phyloP scores from a whole-genome alignment of 805 yeast species.

The Wickerhamiella occidentalis region DNA sequence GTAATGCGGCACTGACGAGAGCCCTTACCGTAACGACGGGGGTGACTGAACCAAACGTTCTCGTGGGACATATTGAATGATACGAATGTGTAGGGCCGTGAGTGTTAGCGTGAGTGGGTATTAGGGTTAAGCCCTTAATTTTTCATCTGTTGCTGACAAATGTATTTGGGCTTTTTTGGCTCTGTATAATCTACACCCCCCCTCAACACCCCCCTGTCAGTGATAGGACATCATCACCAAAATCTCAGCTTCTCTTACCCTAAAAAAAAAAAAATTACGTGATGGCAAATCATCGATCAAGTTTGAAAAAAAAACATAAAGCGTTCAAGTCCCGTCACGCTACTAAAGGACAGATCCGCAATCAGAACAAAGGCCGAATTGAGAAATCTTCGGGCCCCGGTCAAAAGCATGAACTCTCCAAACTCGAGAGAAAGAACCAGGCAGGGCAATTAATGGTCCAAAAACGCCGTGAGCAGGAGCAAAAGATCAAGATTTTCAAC shows the following conservation, averaged over 20 bases:
- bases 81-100: not conserved
- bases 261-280: slow-evolving; percentile 8
- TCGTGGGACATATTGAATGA: slow-evolving; percentile 90
- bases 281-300: slow-evolving; percentile 52
- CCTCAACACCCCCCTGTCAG: too few species aligned
- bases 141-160: not conserved
- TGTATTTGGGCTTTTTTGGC: too few species aligned
- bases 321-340: slow-evolving; percentile 87
- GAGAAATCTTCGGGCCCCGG: slow-evolving; percentile 41
- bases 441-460: slow-evolving; percentile 62
- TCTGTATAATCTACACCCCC: too few species aligned
- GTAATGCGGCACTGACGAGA: slow-evolving; percentile 99
- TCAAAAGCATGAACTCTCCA: slow-evolving; percentile 32
- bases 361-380: slow-evolving; percentile 68
- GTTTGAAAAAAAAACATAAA: slow-evolving; percentile 75
- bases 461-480: slow-evolving; percentile 51
- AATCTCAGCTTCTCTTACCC: too few species aligned
- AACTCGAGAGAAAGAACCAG: slow-evolving; percentile 60
- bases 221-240: too few species aligned
- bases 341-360: slow-evolving; percentile 75
- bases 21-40: slow-evolving; percentile 99
- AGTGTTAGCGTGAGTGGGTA: not conserved
- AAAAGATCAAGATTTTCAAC: slow-evolving; percentile 60
- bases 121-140: slow-evolving; percentile 4
- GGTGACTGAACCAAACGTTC: slow-evolving; percentile 92